Evolutionary conservation across 2,329 filamentous ascomycete species (phyloP).

Genomic region (Talaromyces piceae): DNA sequence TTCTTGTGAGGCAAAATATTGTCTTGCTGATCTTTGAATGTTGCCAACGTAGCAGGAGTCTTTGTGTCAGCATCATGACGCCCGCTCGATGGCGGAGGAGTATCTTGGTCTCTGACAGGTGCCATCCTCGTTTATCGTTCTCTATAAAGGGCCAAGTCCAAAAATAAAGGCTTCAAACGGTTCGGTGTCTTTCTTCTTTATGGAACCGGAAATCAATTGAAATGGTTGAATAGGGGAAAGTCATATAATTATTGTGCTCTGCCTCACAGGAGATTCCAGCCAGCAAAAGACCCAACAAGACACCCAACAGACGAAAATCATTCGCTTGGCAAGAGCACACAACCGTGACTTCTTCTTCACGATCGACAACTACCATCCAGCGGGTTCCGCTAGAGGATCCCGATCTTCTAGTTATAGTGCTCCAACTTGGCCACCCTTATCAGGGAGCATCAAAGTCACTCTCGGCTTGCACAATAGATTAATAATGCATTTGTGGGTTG

Average conservation of each 20-base stretch:
- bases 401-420: neutral
- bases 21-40: slow-evolving; percentile 7
- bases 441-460: neutral
- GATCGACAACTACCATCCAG: neutral
- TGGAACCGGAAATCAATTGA: too few species aligned
- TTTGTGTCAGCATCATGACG: neutral
- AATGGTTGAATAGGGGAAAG: too few species aligned
- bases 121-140: neutral
- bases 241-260: too few species aligned
- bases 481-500: neutral
- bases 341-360: neutral
- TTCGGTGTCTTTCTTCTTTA: too few species aligned
- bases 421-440: neutral
- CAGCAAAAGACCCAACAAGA: too few species aligned
- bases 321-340: neutral
- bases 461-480: neutral
- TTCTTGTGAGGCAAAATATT: slow-evolving; percentile 7
- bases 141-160: neutral
- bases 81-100: neutral
- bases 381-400: neutral
- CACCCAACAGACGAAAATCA: neutral
- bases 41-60: slow-evolving; percentile 2
- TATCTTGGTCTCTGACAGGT: neutral
- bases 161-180: too few species aligned
- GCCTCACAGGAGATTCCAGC: too few species aligned